These are phyloP conservation scores for Clarkia xantiana DNA, from an alignment of 345 rosid species.

Conservation along the genomic window DNA sequence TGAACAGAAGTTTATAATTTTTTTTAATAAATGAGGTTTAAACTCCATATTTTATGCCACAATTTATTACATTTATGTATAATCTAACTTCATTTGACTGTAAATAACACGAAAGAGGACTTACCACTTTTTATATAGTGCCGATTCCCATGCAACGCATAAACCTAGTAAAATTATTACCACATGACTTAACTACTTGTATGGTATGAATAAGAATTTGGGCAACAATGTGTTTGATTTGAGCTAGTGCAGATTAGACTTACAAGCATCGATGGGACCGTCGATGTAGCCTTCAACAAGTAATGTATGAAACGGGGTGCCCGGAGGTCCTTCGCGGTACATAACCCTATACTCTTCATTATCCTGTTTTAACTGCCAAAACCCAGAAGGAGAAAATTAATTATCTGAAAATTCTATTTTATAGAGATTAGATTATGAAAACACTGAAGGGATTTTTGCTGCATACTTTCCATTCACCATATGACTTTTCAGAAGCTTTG, in stretches of 20 bases:
- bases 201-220: background rate
- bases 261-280: slow-evolving; percentile 75
- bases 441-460: background rate
- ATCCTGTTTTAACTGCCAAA: slow-evolving; percentile 54
- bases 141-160: slow-evolving; percentile 71
- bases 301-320: slow-evolving; percentile 64
- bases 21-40: too few species aligned
- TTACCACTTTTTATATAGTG: slow-evolving; percentile 71
- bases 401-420: background rate
- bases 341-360: slow-evolving; percentile 74
- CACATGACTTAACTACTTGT: background rate
- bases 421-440: background rate
- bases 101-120: slow-evolving; percentile 9
- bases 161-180: slow-evolving; percentile 37
- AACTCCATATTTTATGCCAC: too few species aligned
- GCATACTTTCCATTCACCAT: slow-evolving; percentile 78
- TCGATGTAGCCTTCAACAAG: slow-evolving; percentile 93
- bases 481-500: slow-evolving; percentile 23
- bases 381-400: background rate
- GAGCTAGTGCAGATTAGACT: slow-evolving; percentile 13
- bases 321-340: slow-evolving; percentile 85
- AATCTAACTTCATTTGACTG: too few species aligned
- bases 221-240: background rate
- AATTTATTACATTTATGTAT: too few species aligned
- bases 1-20: too few species aligned